Base-by-base conservation (phyloP, 1,139 yeast genomes). In the Saccharomyces hybrid region DNA sequence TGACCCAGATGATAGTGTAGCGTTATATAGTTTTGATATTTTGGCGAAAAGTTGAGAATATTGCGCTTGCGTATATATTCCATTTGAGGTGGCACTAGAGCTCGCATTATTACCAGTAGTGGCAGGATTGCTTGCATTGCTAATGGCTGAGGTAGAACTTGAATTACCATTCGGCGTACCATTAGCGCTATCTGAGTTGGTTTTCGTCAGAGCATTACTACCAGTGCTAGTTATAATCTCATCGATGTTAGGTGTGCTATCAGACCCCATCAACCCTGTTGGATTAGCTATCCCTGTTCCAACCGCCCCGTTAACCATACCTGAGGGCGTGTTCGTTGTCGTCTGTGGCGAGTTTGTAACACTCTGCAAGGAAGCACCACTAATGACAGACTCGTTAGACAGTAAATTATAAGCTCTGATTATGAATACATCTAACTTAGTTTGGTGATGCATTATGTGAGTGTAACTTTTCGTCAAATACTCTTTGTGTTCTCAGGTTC, bases 401-500 rank as follows among this genome's bases (percentile, higher is more conserved):
- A 68, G 53, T 16, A 68, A 47, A 51, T 62, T 62, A 48, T 64
- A 66, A 1, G 67, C 66, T 53, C 66, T 61, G 46, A 68, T 67
- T 38, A 67, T 63, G 51, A 68, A 67, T 2, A 67, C 63, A 57
- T 68, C 71, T 48, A 67, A 59, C 53, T 65, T 65, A 2, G 62
- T 58, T 57, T 67, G 70, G 54, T 65, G 68, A 54, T 66, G 70
- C 59, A 66, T 59, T 30, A 62, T 57, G 31, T 32, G 26, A 23
- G 14, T 49, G 11, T 23, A 31, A 31, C 23, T 49, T 49, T 31
- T 49, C 26, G 26, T 49, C 26, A 11, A 49, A 32, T 34, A 28
- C 23, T 23, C 32, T 48, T 9, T 14, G 30, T 27, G 32, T 30
- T 16, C 16, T 32, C 16, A n/a, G 34, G 42, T 11, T 20, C 5